Evolutionary conservation across 495 filamentous ascomycete genomes (phyloP), one percentile per base, ranked within the genome.

Genomic region (Aspergillus affinis): DNA sequence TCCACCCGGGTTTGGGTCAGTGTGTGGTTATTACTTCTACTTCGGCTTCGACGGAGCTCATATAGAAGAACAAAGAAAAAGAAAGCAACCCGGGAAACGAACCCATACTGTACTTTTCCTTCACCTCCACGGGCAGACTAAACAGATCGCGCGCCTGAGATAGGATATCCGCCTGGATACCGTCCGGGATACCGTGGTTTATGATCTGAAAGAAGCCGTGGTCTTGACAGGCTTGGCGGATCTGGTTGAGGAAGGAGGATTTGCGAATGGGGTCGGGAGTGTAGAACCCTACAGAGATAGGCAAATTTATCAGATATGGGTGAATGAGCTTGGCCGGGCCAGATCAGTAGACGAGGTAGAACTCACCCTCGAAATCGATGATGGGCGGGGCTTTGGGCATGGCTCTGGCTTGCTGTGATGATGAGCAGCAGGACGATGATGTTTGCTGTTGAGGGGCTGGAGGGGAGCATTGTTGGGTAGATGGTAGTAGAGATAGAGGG

Each of bases 151-250:
- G 83, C 10, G 85, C 85, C 64, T 92, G 82, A 19, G 77, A 61
- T 54, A 91, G 83, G 10, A 94, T 88, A 54, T 84, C 72, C 23
- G 82, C 62, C 64, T 88, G 85, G 44, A 93, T 72, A 51, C 81
- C 75, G n/a, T 86, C 78, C 30, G 87, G 77, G 48, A 95, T 85
- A 8, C 88, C 88, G 18, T 90, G 88, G 66, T 95, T 91, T 62
- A 85, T 85, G 53, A 95, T 81, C 65, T 96, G 95, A 51, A 95
- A 74, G 66, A 95, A 96, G 3, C 92, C 92, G 29, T 94, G 89
- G 70, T 89, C 23, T 53, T 61, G 41, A 26, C 67, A 72, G 0
- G 69, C 65, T 17, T 55, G 20, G 15, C 60, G 60, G 17, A 68
- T 54, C 55, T 69, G 52, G 0, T 51, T 19, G 3, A 69, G 47